Conservation (phyloP, 2,329 filamentous ascomycete genomes). For the Ilyonectria mors-panacis region DNA sequence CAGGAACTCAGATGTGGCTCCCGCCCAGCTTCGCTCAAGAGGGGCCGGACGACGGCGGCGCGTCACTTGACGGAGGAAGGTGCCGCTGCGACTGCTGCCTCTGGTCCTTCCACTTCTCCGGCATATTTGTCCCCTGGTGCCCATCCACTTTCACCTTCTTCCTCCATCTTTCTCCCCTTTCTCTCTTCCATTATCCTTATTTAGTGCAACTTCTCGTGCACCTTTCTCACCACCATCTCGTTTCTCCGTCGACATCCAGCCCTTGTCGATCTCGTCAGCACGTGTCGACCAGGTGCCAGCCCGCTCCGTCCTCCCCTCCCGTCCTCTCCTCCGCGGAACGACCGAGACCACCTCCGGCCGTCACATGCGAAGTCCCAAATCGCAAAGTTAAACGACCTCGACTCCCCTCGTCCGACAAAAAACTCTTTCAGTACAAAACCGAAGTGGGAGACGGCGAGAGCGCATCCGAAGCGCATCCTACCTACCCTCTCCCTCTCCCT, state of each 20-base stretch:
- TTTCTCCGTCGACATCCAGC: conserved; percentile 7
- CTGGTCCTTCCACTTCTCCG: conserved; percentile 42
- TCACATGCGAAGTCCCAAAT: conserved; percentile 37
- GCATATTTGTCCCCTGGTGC: conserved; percentile 27
- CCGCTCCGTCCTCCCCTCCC: conserved; percentile 3
- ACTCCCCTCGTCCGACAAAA: conserved; percentile 17
- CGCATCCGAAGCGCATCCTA: conserved; percentile 16
- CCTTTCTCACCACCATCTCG: not conserved
- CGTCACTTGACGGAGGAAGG: conserved; percentile 42
- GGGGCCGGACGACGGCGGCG: conserved; percentile 34
- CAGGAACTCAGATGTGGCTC: conserved; percentile 2
- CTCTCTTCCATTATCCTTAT: conserved; percentile 5
- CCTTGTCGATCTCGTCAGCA: conserved; percentile 27
- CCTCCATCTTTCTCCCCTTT: conserved; percentile 22
- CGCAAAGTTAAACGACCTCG: conserved; percentile 4
- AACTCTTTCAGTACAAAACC: conserved; percentile 15
- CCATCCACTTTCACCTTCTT: conserved; percentile 8
- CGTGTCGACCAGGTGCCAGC: conserved; percentile 24
- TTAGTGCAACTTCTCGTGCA: conserved; percentile 6
- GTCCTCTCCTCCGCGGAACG: conserved; percentile 30
- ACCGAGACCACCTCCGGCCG: conserved; percentile 26
- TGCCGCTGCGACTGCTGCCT: conserved; percentile 27
- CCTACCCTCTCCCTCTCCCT: conserved; percentile 8
- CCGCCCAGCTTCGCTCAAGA: conserved; percentile 19
- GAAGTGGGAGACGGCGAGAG: conserved; percentile 19